phyloP scores from a whole-genome alignment of 2,329 filamentous ascomycete species.

The Rutstroemia sydowiana region DNA sequence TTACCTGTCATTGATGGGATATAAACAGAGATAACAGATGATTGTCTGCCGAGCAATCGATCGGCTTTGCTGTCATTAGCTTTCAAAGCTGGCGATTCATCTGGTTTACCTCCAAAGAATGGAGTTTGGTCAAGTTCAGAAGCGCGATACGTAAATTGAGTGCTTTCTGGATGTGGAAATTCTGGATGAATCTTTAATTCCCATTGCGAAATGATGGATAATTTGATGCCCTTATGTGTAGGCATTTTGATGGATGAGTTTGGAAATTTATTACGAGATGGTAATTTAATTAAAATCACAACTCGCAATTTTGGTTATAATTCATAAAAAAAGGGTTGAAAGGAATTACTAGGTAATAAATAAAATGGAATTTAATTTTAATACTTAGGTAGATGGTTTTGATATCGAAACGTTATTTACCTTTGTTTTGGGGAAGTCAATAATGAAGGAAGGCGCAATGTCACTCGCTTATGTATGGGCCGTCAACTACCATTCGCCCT shows the following conservation, averaged over 20 bases:
- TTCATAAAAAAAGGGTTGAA: background rate
- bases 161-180: slow-evolving; percentile 47
- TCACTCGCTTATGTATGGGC: too few species aligned
- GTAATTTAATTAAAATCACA: background rate
- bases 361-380: too few species aligned
- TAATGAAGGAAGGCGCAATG: too few species aligned
- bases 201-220: slow-evolving; percentile 24
- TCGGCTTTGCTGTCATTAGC: slow-evolving; percentile 24
- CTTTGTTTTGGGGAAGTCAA: too few species aligned
- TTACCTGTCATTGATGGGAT: slow-evolving; percentile 47
- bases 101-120: background rate
- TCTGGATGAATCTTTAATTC: slow-evolving; percentile 38
- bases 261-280: background rate
- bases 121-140: slow-evolving; percentile 1
- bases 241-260: slow-evolving; percentile 22
- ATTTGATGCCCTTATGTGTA: slow-evolving; percentile 21
- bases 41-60: slow-evolving; percentile 28
- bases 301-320: background rate
- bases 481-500: too few species aligned
- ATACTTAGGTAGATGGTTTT: too few species aligned
- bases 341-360: background rate
- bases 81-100: slow-evolving; percentile 9
- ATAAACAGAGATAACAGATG: slow-evolving; percentile 44
- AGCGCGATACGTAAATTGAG: slow-evolving; percentile 34
- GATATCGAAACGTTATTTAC: too few species aligned